Base-by-base conservation (phyloP, 805 yeast genomes). In the Metschnikowia peoriensis region DNA sequence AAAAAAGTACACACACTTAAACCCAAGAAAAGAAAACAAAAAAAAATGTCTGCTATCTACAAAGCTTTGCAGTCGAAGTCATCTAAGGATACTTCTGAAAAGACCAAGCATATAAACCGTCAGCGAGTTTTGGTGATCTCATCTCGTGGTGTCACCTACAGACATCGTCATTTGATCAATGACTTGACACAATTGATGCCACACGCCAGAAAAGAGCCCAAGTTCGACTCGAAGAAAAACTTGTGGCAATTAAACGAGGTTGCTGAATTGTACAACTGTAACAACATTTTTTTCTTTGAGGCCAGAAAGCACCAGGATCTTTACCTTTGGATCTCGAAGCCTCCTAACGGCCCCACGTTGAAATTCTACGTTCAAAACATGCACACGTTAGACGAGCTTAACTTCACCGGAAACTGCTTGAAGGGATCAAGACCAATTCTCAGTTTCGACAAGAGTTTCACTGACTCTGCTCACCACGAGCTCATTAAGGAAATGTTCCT, bases 321-420 rank as follows among this genome's bases (percentile, higher is more conserved):
- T 65, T 94, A 94, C 70, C 71, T 94, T 70, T 94, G 97, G 97
- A 70, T 94, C 58, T 83, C 97, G 35, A 93, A 94, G 72, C 94
- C 98, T 29, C 99, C 99, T 41, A 93, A 94, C 68, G 99, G 99
- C 1, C 99, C 99, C 54, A 93, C 97, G 27, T 75, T 89, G 64
- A 94, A 94, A 72, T 93, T 94, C 70, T 94, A 87, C 67, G 81
- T 94, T 54, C 97, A 93, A 73, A 94, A 94, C 72, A 78, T 94
- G 73, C 98, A 94, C 71, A 94, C 98, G 35, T 83, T 91, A 78
- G 97, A 92, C 66, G 99, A 94, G 72, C 78, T 94, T 58, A 92
- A 94, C 68, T 94, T 94, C 75, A 91, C 97, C 11, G 99, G 99
- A 47, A 94, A 94, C 74, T 90, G 97, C 66, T 76, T 94, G 58